Conservation (phyloP, 1,139 yeast species). For the Pichia sp. region DNA sequence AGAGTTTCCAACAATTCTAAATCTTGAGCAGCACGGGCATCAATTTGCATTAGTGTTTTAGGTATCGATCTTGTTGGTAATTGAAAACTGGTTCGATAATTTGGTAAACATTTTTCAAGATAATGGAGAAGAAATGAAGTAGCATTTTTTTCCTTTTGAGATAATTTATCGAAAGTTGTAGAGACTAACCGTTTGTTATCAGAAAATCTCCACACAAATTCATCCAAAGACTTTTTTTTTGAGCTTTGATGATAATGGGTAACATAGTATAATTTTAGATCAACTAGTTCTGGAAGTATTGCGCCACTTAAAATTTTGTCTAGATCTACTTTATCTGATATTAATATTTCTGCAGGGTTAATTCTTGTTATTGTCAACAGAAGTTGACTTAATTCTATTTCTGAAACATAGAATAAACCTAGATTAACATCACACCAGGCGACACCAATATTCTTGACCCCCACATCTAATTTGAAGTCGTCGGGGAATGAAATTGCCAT, state of each 20-base stretch:
- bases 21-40: slow-evolving; percentile 74
- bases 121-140: slow-evolving; percentile 51
- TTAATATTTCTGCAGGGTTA: slow-evolving; percentile 57
- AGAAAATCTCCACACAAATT: slow-evolving; percentile 31
- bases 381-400: slow-evolving; percentile 49
- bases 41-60: slow-evolving; percentile 63
- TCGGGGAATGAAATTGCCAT: slow-evolving; percentile 59
- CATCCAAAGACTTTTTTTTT: slow-evolving; percentile 24
- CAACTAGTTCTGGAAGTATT: slow-evolving; percentile 57
- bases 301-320: slow-evolving; percentile 37
- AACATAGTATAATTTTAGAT: slow-evolving; percentile 54
- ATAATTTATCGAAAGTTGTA: slow-evolving; percentile 26
- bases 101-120: slow-evolving; percentile 53
- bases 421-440: slow-evolving; percentile 89
- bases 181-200: slow-evolving; percentile 23
- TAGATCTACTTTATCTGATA: slow-evolving; percentile 27
- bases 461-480: slow-evolving; percentile 33
- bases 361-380: slow-evolving; percentile 59
- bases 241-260: slow-evolving; percentile 43
- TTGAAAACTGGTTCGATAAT: slow-evolving; percentile 41
- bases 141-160: slow-evolving; percentile 45
- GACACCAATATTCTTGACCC: slow-evolving; percentile 57
- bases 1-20: slow-evolving; percentile 61
- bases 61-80: slow-evolving; percentile 47
- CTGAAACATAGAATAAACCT: slow-evolving; percentile 68